A percentile compares a stretch with the other conserved stretches of the same genome.
These are phyloP conservation scores for Pelagophyceae sp. DNA, from an alignment of 352 stramenopile genomes.

Conservation along the genomic window DNA sequence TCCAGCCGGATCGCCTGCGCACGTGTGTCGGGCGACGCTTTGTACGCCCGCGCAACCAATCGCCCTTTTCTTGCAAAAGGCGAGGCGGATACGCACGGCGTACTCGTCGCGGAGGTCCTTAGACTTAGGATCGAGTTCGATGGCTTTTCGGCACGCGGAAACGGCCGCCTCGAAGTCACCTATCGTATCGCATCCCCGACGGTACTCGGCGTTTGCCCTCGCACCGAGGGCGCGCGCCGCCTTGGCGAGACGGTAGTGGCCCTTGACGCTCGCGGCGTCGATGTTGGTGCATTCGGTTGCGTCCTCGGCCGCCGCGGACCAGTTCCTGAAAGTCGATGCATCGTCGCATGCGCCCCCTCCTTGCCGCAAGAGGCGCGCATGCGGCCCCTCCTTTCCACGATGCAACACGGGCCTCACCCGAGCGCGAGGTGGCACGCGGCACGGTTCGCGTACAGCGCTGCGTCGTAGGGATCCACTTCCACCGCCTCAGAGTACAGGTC, in stretches of 20 bases:
- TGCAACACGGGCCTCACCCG: too few relatives aligned
- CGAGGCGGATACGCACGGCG: too few relatives aligned
- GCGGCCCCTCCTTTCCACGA: too few relatives aligned
- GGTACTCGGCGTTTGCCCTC: too few relatives aligned
- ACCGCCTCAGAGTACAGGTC: conserved; percentile 1
- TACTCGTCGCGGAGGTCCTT: background rate
- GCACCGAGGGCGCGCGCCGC: background rate
- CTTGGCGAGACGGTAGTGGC: background rate
- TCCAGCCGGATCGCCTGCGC: too few relatives aligned
- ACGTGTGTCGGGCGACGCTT: too few relatives aligned
- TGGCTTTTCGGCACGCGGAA: background rate
- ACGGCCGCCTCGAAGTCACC: background rate
- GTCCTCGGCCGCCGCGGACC: background rate
- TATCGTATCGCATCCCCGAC: too few relatives aligned
- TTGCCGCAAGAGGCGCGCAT: too few relatives aligned
- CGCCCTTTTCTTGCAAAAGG: background rate
- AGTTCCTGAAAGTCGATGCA: too few relatives aligned
- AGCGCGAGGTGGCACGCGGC: background rate
- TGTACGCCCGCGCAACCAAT: too few relatives aligned
- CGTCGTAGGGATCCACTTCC: conserved; percentile 11
- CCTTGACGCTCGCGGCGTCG: background rate
- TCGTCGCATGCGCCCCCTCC: too few relatives aligned
- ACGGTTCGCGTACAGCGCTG: conserved; percentile 5
- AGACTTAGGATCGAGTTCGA: background rate
- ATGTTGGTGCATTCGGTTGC: background rate